These are phyloP conservation scores for Rhodotorula babjevae DNA, from an alignment of 768 basidiomycete species.

Conservation along the genomic window DNA sequence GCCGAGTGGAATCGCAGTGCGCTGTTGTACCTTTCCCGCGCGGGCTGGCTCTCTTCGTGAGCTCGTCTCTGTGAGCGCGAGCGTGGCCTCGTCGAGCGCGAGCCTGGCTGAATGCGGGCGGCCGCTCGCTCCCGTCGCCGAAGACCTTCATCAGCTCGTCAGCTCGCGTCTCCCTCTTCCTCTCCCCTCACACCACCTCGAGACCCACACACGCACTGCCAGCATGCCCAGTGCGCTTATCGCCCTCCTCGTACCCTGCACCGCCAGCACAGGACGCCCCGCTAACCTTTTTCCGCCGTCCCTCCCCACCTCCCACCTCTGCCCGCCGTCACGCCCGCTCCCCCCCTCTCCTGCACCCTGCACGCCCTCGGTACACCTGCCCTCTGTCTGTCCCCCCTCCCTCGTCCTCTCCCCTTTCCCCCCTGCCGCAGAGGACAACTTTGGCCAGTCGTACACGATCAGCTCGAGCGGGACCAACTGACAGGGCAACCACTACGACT, in stretches of 20 bases:
- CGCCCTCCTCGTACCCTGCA: no score
- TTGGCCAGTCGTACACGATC: slow-evolving; percentile 2
- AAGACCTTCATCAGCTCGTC: not conserved
- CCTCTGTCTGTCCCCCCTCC: not conserved
- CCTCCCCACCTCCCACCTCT: no score
- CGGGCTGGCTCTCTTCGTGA: not conserved
- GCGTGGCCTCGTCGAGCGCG: not conserved
- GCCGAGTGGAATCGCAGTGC: not conserved
- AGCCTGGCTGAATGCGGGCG: not conserved
- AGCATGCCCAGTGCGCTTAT: slow-evolving; percentile 6
- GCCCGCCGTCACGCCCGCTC: not conserved
- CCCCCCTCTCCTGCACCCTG: no score
- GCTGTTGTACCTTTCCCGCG: not conserved
- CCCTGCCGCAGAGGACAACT: slow-evolving; percentile 18
- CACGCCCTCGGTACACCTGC: not conserved
- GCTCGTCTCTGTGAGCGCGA: no score
- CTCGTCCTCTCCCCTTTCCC: not conserved
- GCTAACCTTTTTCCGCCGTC: not conserved
- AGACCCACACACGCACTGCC: no score
- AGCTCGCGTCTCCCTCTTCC: not conserved
- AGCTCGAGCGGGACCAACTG: slow-evolving; percentile 7
- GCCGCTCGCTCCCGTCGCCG: not conserved
- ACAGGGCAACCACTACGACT: slow-evolving; percentile 62
- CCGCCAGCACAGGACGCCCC: no score
- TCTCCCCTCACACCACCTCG: not conserved